Evolutionary conservation across 2,329 filamentous ascomycete genomes (phyloP).

Genomic region (Aspergillus pseudoterreus): DNA sequence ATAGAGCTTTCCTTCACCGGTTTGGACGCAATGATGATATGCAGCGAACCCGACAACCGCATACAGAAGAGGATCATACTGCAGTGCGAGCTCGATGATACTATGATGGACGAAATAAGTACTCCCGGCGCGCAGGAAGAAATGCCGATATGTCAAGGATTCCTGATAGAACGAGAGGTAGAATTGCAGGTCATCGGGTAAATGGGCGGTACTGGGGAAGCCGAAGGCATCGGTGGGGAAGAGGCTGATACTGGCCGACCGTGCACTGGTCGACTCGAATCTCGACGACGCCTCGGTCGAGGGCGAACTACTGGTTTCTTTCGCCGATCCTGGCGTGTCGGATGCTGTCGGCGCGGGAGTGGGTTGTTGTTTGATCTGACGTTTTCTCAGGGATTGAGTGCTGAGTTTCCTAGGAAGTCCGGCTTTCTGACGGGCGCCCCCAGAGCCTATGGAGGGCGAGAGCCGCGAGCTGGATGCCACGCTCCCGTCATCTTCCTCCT

Average conservation of each 20-base stretch:
- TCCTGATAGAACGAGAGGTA: conserved; percentile 76
- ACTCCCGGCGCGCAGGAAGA: conserved; percentile 68
- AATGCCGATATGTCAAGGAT: conserved; percentile 77
- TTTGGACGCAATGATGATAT: conserved; percentile 73
- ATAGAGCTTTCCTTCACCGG: conserved; percentile 68
- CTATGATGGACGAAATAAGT: conserved; percentile 70
- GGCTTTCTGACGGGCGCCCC: conserved; percentile 16
- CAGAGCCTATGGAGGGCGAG: conserved; percentile 19
- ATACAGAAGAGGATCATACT: conserved; percentile 78
- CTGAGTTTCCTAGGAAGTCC: conserved; percentile 25
- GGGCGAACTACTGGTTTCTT: conserved; percentile 50
- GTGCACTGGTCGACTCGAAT: conserved; percentile 33
- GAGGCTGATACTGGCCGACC: conserved; percentile 28
- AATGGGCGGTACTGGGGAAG: conserved; percentile 22
- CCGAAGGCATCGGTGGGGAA: conserved; percentile 19
- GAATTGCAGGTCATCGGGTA: conserved; percentile 66
- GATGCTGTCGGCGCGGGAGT: conserved; percentile 12
- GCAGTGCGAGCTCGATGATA: conserved; percentile 68
- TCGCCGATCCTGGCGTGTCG: conserved; percentile 37
- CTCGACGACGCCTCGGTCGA: conserved; percentile 46
- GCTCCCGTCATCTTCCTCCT: conserved; percentile 28
- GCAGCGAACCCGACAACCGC: conserved; percentile 84
- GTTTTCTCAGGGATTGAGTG: conserved; percentile 27
- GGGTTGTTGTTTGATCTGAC: conserved; percentile 19
- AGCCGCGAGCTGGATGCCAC: conserved; percentile 19